Evolutionary conservation across 345 rosid genomes (phyloP).

Genomic region (Angophora floribunda): DNA sequence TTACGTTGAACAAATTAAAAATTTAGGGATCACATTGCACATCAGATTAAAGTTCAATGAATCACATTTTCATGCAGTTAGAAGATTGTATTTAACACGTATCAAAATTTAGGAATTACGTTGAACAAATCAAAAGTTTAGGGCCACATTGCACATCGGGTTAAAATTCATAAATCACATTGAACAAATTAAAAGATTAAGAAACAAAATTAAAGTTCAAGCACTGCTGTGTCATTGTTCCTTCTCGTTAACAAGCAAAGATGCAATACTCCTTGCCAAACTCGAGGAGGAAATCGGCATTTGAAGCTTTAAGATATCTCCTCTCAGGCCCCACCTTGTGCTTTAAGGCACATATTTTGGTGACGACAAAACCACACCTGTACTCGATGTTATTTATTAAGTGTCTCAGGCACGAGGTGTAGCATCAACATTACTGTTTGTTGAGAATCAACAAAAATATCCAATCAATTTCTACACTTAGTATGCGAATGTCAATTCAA

Average conservation of each 20-base stretch:
- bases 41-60: too few relatives aligned
- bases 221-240: too few relatives aligned
- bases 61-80: too few relatives aligned
- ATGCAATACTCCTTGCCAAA: not conserved
- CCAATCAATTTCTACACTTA: not conserved
- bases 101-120: too few relatives aligned
- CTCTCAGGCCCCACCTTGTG: not conserved
- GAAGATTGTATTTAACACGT: too few relatives aligned
- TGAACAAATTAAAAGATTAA: too few relatives aligned
- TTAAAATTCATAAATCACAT: too few relatives aligned
- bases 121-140: too few relatives aligned
- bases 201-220: too few relatives aligned
- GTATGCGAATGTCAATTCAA: rapidly evolving
- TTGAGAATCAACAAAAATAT: not conserved
- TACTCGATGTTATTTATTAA: not conserved
- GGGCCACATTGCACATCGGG: too few relatives aligned
- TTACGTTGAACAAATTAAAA: too few relatives aligned
- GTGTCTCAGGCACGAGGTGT: not conserved
- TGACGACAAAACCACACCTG: not conserved
- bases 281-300: not conserved
- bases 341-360: not conserved
- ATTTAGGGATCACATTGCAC: too few relatives aligned
- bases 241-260: not conserved
- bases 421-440: not conserved
- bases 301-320: not conserved